Evolutionary conservation across 345 rosid genomes (phyloP), one percentile per base, ranked within the genome.

Genomic region (Fremontodendron californicum): DNA sequence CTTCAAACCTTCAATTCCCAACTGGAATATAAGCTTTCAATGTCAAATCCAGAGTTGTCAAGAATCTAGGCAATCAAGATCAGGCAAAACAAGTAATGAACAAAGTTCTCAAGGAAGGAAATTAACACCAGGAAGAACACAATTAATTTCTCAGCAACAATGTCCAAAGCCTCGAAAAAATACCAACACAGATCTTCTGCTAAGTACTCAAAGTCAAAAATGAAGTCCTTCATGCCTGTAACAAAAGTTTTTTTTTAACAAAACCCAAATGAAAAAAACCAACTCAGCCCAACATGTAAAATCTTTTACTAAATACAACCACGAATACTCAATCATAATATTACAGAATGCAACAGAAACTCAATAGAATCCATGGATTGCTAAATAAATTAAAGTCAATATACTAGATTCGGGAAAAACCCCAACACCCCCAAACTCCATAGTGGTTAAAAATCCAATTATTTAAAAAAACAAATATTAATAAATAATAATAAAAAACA

Each of bases 141-240:
- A 37, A 81, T 70, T 43, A 82, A 65, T 40, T 83, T 78, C 19
- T 76, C 78, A 9, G 48, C 67, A 69, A 77, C 70, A 73, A 85
- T 79, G 40, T 82, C 84, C 46, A 82, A 25, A 58, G 76, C 75
- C 35, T 55, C 80, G 9, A 78, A 71, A 5, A 81, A 39, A 78
- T 82, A 83, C 82, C 80, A 87, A 49, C 52, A 72, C 62, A 83
- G 45, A 25, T 51, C 82, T 82, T 79, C 81, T 23, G 81, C 85
- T 18, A 85, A 72, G 74, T 71, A 65, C 64, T 75, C 83, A 60
- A 80, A 82, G 48, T 81, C 75, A 19, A 84, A 52, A 73, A 82
- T 73, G 76, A 80, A 67, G 76, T 78, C 84, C 77, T 72, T 83
- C 89, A 78, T 76, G 21, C 79, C 85, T 78, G 18, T 49, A 51